A percentile compares a stretch with the other conserved stretches of the same genome.
Evolutionary conservation across 2,329 filamentous ascomycete species (phyloP).

Genomic region (Xylariales sp.): DNA sequence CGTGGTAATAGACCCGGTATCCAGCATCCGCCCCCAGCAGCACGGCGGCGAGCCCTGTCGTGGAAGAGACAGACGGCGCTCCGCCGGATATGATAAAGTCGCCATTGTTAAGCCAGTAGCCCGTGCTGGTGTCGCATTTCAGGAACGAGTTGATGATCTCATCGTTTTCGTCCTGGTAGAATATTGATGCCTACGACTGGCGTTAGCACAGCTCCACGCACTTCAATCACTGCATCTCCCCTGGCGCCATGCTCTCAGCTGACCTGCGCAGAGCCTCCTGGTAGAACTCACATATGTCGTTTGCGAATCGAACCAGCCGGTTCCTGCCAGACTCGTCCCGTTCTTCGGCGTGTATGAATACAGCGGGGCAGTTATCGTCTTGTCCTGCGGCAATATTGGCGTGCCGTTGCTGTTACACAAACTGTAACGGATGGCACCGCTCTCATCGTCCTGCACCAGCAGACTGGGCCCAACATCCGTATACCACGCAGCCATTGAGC

Average conservation of each 20-base stretch:
- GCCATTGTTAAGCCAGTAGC: conserved; percentile 25
- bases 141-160: conserved; percentile 28
- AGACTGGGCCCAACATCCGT: conserved; percentile 29
- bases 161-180: conserved; percentile 26
- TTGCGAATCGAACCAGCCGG: conserved; percentile 28
- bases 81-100: conserved; percentile 26
- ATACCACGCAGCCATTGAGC: conserved; percentile 32
- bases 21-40: conserved; percentile 27
- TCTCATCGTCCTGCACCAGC: conserved; percentile 31
- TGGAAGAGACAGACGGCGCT: conserved; percentile 20
- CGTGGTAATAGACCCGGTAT: conserved; percentile 35
- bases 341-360: conserved; percentile 24
- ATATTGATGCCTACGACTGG: conserved; percentile 30
- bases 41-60: conserved; percentile 27
- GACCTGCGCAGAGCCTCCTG: too few relatives aligned
- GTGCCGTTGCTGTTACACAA: conserved; percentile 25
- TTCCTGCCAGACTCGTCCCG: conserved; percentile 29
- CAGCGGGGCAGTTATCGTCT: conserved; percentile 22
- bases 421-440: conserved; percentile 30
- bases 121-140: conserved; percentile 30
- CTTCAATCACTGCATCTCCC: too few relatives aligned
- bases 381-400: conserved; percentile 30
- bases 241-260: too few relatives aligned
- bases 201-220: conserved; percentile 12
- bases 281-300: conserved; percentile 26